Base-by-base conservation (phyloP, 2,329 filamentous ascomycete species). In the Fusarium cyanostomum region DNA sequence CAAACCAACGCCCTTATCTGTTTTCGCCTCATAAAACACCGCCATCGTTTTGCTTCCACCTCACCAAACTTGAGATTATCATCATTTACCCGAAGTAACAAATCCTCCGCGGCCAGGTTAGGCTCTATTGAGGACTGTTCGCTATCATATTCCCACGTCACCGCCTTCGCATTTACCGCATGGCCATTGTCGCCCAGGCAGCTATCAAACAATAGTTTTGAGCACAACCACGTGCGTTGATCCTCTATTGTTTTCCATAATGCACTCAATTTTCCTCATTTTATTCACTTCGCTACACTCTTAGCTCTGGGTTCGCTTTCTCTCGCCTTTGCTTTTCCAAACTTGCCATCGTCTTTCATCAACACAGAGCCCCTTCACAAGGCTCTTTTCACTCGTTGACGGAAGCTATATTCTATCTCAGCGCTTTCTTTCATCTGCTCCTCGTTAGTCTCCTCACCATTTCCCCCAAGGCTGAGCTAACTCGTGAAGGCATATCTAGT, bases 121-220 rank as follows among this genome's bases (percentile, higher is more conserved):
- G 21, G 21, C 21, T 21, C 6, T 21, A 34, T 34, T 37, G 35
- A 30, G 30, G 12, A 27, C n/a, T 52, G 33, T 26, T 35, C 39
- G 48, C 30, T 33, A 10, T 9, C 21, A 12, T 39, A 27, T 26
- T 33, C 7, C 28, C 26, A 43, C 50, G 39, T 49, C 59, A 63
- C 53, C 26, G 7, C n/a, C n/a, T n/a, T n/a, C n/a, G n/a, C n/a
- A n/a, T n/a, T n/a, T n/a, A n/a, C n/a, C 10, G 15, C 26, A 6
- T 8, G 39, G 9, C 43, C 53, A 59, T 63, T 63, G 59, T 63
- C 21, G 31, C n/a, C 48, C 7, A 45, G 49, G 21, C 41, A 39
- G 49, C 8, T 38, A 51, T 43, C 38, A 30, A 59, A 63, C 59
- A 63, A 63, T 63, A 35, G 3, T 21, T 33, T 30, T 41, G n/a